A percentile compares a stretch with the other conserved stretches of the same genome.
Conservation (phyloP, 139 green algal genomes). For the Chlamydomonas sp. region DNA sequence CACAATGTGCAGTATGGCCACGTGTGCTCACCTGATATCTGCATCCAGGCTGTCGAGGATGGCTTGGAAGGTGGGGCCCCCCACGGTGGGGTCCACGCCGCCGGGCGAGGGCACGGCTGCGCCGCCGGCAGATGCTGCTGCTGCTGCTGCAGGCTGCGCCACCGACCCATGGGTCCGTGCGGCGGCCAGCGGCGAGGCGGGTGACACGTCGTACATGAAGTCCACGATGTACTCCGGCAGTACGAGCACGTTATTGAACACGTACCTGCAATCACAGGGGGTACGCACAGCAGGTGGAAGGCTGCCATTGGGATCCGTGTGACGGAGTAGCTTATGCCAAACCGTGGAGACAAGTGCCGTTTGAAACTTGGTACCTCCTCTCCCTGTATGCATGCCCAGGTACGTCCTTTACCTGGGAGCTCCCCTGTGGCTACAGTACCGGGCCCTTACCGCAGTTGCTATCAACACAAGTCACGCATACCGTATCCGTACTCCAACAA, state of each 20-base stretch:
- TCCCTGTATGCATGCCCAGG: too few species aligned
- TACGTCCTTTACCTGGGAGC: too few species aligned
- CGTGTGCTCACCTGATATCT: slow-evolving; percentile 45
- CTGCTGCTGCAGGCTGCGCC: neutral
- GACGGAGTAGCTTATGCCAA: too few species aligned
- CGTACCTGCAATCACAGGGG: slow-evolving; percentile 46
- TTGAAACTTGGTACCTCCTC: too few species aligned
- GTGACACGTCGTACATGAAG: slow-evolving; percentile 54
- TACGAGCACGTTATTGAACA: slow-evolving; percentile 68
- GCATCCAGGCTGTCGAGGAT: slow-evolving; percentile 43
- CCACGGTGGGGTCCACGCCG: neutral
- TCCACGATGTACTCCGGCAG: slow-evolving; percentile 84
- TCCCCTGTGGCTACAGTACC: too few species aligned
- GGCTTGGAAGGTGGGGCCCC: neutral
- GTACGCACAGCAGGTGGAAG: neutral
- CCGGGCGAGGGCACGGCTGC: neutral
- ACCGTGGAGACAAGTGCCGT: too few species aligned
- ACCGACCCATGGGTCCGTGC: neutral
- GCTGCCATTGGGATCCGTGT: too few species aligned
- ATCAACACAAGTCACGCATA: too few species aligned
- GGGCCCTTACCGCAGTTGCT: too few species aligned
- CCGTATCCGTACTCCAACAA: too few species aligned
- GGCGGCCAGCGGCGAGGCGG: neutral
- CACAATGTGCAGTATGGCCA: too few species aligned
- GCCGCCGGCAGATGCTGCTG: neutral